phyloP scores from a whole-genome alignment of 1,139 yeast species.

The Meyerozyma smithsonii region DNA sequence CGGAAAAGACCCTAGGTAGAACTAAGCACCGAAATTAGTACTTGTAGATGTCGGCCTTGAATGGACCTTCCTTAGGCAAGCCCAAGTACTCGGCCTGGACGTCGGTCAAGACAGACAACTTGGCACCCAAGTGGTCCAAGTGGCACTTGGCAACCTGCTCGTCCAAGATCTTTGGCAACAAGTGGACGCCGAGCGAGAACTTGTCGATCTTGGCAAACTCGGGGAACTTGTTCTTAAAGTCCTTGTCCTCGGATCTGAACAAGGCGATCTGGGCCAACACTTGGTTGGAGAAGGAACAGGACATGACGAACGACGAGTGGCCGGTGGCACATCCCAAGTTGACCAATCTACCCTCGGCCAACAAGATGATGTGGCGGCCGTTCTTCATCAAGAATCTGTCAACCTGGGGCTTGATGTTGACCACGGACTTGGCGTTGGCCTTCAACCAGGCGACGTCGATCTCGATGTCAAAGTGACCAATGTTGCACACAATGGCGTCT shows the following conservation, averaged over 20 bases:
- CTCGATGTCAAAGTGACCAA: conserved; percentile 99
- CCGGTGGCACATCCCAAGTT: conserved; percentile 99
- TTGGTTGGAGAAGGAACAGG: conserved; percentile 99
- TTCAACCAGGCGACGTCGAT: conserved; percentile 98
- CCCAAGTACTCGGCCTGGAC: conserved; percentile 96
- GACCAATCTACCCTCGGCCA: conserved; percentile 99
- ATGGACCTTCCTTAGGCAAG: conserved; percentile 92
- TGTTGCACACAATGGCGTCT: conserved; percentile 99
- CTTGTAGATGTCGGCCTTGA: conserved; percentile 98
- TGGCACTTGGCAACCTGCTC: conserved; percentile 99
- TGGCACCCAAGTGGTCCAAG: conserved; percentile 91
- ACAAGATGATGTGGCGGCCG: conserved; percentile 93
- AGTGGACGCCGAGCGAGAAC: conserved; percentile 90
- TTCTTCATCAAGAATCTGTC: conserved; percentile 90
- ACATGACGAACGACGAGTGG: conserved; percentile 98
- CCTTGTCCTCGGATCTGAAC: conserved; percentile 82
- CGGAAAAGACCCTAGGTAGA: conserved; percentile 5
- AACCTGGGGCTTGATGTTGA: conserved; percentile 98
- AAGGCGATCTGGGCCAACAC: conserved; percentile 99
- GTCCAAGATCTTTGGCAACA: conserved; percentile 96
- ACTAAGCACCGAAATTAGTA: conserved; percentile 49
- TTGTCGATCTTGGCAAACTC: conserved; percentile 94
- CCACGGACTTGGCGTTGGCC: conserved; percentile 83
- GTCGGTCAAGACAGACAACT: conserved; percentile 69
- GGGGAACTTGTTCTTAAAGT: conserved; percentile 75